These are phyloP conservation scores for Suhomyces vadensis DNA, from an alignment of 805 yeast genomes.

Conservation along the genomic window DNA sequence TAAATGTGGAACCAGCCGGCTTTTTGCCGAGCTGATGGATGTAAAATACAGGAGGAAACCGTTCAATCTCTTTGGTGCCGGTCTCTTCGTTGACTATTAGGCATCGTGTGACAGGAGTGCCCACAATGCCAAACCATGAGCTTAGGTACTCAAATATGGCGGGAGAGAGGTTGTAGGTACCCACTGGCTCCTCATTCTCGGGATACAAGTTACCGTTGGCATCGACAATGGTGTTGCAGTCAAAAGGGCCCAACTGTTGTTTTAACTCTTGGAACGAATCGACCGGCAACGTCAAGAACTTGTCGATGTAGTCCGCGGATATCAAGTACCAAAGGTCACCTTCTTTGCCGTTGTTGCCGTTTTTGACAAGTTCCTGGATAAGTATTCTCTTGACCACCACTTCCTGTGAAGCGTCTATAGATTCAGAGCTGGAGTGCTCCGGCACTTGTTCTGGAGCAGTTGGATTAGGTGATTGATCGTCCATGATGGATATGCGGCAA, in stretches of 20 bases:
- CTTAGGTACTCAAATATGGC: conserved; percentile 45
- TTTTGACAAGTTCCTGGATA: conserved; percentile 20
- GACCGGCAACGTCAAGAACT: conserved; percentile 37
- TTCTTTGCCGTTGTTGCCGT: conserved; percentile 28
- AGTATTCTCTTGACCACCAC: conserved; percentile 14
- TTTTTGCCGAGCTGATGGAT: conserved; percentile 33
- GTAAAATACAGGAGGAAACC: conserved; percentile 37
- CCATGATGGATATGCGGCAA: not conserved
- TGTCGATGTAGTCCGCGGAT: conserved; percentile 46
- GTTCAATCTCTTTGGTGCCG: conserved; percentile 33
- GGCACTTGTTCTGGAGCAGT: no score
- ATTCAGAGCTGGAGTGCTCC: not conserved
- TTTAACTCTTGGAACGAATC: conserved; percentile 28
- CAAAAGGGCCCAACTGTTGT: conserved; percentile 46
- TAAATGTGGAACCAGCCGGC: conserved; percentile 5
- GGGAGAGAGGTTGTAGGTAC: conserved; percentile 38
- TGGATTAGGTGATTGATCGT: not conserved
- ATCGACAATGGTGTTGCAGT: conserved; percentile 46
- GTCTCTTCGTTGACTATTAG: conserved; percentile 25
- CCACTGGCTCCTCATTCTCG: conserved; percentile 19
- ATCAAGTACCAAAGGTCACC: conserved; percentile 53
- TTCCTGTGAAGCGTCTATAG: conserved; percentile 4
- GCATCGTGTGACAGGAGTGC: conserved; percentile 35
- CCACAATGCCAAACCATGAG: conserved; percentile 56
- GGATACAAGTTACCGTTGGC: conserved; percentile 44